Evolutionary conservation across 768 basidiomycete genomes (phyloP).

Genomic region (Leccinum uliginosum): DNA sequence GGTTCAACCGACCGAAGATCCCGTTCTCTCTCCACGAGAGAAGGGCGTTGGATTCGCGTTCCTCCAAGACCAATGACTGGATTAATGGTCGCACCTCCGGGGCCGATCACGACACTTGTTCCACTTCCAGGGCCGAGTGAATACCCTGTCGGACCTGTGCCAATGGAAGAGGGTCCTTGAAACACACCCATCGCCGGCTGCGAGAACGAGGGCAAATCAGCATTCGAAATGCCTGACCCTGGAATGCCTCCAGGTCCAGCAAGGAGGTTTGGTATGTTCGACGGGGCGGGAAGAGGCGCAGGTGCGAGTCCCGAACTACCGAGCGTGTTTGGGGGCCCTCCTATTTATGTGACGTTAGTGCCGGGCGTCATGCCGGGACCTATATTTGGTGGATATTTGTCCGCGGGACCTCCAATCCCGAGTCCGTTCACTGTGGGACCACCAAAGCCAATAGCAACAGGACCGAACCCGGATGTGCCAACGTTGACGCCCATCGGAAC

Average conservation of each 20-base stretch:
- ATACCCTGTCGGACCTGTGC: conserved; percentile 16
- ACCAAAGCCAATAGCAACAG: conserved; percentile 15
- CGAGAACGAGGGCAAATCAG: conserved; percentile 16
- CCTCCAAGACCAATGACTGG: conserved; percentile 16
- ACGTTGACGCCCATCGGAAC: conserved; percentile 17
- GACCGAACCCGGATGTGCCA: conserved; percentile 17
- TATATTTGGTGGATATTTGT: conserved; percentile 14
- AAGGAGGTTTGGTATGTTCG: conserved; percentile 2
- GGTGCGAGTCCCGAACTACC: conserved; percentile 10
- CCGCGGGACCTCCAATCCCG: conserved; percentile 14
- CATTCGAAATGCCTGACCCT: conserved; percentile 11
- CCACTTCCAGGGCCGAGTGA: conserved; percentile 19
- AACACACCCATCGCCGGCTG: conserved; percentile 29
- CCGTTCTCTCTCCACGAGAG: conserved; percentile 31
- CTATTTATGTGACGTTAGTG: conserved; percentile 7
- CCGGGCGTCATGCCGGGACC: conserved; percentile 12
- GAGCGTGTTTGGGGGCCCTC: conserved; percentile 3
- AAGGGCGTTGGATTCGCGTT: conserved; percentile 20
- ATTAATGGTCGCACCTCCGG: conserved; percentile 19
- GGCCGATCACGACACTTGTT: conserved; percentile 24
- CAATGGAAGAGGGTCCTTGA: conserved; percentile 21
- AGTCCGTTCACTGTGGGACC: conserved; percentile 19
- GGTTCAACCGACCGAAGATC: conserved; percentile 29
- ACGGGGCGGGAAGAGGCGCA: conserved; percentile 2
- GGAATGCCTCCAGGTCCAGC: conserved; percentile 4